These are phyloP conservation scores for Seminavis robusta DNA, from an alignment of 108 stramenopile genomes.

Conservation along the genomic window DNA sequence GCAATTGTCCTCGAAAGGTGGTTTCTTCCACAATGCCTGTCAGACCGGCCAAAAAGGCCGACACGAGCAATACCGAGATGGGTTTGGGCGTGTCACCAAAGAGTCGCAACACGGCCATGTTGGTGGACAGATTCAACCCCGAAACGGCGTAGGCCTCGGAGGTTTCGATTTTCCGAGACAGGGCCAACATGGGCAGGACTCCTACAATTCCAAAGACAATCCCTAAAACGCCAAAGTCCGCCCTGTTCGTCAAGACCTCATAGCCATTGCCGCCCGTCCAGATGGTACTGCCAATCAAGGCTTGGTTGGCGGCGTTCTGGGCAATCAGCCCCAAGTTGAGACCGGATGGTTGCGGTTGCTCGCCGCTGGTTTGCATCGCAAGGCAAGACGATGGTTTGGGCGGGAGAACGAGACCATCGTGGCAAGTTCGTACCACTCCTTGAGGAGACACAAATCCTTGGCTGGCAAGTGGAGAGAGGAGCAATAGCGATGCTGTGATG, in stretches of 20 bases:
- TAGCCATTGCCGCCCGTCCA: conserved; percentile 15
- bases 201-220: conserved; percentile 15
- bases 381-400: background rate
- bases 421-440: too few relatives aligned
- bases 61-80: conserved; percentile 2
- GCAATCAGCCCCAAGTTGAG: conserved; percentile 11
- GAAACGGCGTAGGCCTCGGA: conserved; percentile 18
- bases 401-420: too few relatives aligned
- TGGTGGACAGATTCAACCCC: conserved; percentile 32
- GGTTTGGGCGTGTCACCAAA: conserved; percentile 25
- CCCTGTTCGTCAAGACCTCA: conserved; percentile 6
- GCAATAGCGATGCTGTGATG: too few relatives aligned
- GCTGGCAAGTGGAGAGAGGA: too few relatives aligned
- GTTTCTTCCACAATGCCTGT: conserved; percentile 28
- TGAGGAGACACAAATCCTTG: too few relatives aligned
- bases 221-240: conserved; percentile 5
- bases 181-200: conserved; percentile 12
- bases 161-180: conserved; percentile 18
- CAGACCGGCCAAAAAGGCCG: conserved; percentile 9
- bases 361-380: background rate
- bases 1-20: conserved; percentile 26
- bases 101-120: conserved; percentile 22
- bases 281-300: conserved; percentile 16
- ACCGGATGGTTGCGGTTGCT: background rate
- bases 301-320: conserved; percentile 11